Evolutionary conservation across 2,329 filamentous ascomycete genomes (phyloP), one percentile per base, ranked within the genome.

Genomic region (Nemania bipapillata): DNA sequence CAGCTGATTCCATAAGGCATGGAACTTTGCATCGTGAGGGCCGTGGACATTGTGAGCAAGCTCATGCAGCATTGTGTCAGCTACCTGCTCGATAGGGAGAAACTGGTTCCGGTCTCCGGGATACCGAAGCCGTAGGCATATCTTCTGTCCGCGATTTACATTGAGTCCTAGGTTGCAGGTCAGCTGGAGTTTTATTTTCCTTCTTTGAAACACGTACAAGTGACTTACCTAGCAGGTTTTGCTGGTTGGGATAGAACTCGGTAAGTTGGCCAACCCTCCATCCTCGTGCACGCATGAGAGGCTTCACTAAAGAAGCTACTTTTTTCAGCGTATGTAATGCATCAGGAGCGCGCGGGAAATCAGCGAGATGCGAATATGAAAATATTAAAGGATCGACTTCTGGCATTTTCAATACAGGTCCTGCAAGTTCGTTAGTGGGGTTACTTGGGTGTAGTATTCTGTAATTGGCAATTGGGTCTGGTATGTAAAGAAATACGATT

Each of bases 11-110:
- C 94, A 97, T 4, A 97, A 83, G 0, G 90, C 90, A 73, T 97
- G 89, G 77, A 98, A 98, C 40, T 91, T 87, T 54, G 84, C 86
- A 77, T 97, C 89, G 78, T 98, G 95, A 1, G 92, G 92, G 0
- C 93, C 93, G 79, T 91, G 89, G 11, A 93, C 87, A 72, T 92
- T 97, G 77, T 98, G 95, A n/a, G 89, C 90, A 2, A 98, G 87
- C 83, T 98, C 95, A 78, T 98, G 95, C 22, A 98, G 88, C 89
- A 98, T 92, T 0, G 95, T 98, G 79, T 97, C 94, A 50, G 93
- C 85, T 7, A 97, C 86, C 72, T 92, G 84, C 76, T 97, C 93
- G 65, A 94, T 82, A 0, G 92, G 90, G 22, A 97, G 80, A 76
- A 98, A 98, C 74, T 93, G 90, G 45, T 84, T 88, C 9, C 87